Evolutionary conservation across 2,329 filamentous ascomycete genomes (phyloP).

Genomic region (Aspergillus arachidicola): DNA sequence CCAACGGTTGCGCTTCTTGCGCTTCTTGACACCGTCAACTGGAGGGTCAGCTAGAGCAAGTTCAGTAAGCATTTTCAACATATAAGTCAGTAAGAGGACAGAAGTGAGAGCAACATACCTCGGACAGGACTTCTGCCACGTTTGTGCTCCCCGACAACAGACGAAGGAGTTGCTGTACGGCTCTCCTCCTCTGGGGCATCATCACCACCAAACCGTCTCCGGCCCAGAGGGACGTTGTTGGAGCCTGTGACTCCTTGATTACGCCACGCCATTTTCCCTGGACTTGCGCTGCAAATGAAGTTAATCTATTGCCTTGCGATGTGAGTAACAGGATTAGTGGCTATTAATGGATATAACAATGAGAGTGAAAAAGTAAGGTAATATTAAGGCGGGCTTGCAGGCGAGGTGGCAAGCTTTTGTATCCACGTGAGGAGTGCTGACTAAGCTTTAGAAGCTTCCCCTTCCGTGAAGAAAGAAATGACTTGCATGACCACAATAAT

Average conservation of each 20-base stretch:
- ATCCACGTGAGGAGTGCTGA: constrained; percentile 2
- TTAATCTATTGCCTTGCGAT: constrained; percentile 10
- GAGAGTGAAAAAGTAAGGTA: not conserved
- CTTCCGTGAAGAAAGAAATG: not conserved
- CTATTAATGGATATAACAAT: not conserved
- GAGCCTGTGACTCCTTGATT: constrained; percentile 89
- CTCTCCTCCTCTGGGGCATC: constrained; percentile 54
- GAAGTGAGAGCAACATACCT: constrained; percentile 55
- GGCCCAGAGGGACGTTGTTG: constrained; percentile 95
- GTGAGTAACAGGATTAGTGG: not conserved
- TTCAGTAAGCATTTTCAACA: constrained; percentile 27
- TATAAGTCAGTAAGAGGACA: not conserved
- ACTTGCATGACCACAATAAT: not conserved
- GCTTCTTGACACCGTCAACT: constrained; percentile 77
- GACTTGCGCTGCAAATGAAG: constrained; percentile 6
- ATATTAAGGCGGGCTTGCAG: not conserved
- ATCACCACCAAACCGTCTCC: constrained; percentile 74
- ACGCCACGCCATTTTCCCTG: constrained; percentile 61
- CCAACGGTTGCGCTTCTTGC: constrained; percentile 99
- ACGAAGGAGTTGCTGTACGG: constrained; percentile 48
- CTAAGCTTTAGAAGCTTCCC: not conserved
- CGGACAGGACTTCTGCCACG: constrained; percentile 91
- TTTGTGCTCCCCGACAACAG: constrained; percentile 60
- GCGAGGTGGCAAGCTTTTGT: constrained; percentile 11
- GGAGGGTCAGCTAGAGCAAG: constrained; percentile 47